A percentile compares a stretch with the other conserved stretches of the same genome.
Evolutionary conservation across 2,329 filamentous ascomycete genomes (phyloP).

Genomic region (Myriangium duriaei): DNA sequence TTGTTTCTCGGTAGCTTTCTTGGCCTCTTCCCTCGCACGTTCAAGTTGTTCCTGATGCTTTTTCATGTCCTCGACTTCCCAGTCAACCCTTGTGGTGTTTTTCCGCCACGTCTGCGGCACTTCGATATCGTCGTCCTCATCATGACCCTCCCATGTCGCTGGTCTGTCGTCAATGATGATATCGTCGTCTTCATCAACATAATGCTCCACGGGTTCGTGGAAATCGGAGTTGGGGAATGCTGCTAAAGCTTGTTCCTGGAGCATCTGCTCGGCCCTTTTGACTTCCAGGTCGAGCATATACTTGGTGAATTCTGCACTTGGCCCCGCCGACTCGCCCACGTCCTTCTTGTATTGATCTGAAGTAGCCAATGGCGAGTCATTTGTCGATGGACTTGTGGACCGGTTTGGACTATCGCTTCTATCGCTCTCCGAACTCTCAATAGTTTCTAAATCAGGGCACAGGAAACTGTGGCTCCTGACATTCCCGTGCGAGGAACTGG

Average conservation of each 20-base stretch:
- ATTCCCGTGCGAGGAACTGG: slow-evolving; percentile 9
- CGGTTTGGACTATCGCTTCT: slow-evolving; percentile 13
- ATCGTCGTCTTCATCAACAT: slow-evolving; percentile 49
- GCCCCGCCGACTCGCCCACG: slow-evolving; percentile 40
- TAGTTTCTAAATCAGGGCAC: slow-evolving; percentile 48
- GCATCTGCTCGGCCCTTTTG: slow-evolving; percentile 64
- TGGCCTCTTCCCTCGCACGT: slow-evolving; percentile 34
- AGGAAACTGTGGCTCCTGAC: slow-evolving; percentile 41
- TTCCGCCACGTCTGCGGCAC: slow-evolving; percentile 35
- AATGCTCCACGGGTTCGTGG: slow-evolving; percentile 60
- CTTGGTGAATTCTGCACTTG: slow-evolving; percentile 56
- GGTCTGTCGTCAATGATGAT: slow-evolving; percentile 25
- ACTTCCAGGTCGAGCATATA: slow-evolving; percentile 69
- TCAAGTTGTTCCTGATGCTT: slow-evolving; percentile 57
- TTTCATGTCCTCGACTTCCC: slow-evolving; percentile 73
- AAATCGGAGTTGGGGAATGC: slow-evolving; percentile 62
- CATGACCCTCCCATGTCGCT: slow-evolving; percentile 24
- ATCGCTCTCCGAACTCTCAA: slow-evolving; percentile 44
- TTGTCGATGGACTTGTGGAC: slow-evolving; percentile 25
- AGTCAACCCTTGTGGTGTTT: slow-evolving; percentile 51
- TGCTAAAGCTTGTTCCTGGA: slow-evolving; percentile 63
- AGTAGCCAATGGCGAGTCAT: slow-evolving; percentile 31
- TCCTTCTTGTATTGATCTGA: slow-evolving; percentile 37
- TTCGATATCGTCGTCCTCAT: slow-evolving; percentile 26
- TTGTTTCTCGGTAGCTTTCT: slow-evolving; percentile 18